These are phyloP conservation scores for Didymella pinodella DNA, from an alignment of 2,329 filamentous ascomycete genomes.

Conservation along the genomic window DNA sequence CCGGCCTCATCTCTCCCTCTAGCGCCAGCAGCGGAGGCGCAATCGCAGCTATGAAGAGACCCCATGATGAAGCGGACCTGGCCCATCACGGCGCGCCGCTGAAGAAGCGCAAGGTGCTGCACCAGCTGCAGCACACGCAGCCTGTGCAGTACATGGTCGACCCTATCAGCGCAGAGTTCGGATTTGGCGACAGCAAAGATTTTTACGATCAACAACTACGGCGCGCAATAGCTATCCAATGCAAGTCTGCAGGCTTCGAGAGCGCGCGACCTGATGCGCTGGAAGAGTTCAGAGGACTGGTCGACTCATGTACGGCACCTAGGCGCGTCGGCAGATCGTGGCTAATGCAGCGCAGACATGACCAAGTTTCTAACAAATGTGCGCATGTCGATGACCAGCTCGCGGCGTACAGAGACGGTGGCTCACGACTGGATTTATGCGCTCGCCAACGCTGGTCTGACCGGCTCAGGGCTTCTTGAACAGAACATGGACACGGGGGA, in stretches of 20 bases:
- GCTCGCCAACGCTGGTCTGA: constrained; percentile 53
- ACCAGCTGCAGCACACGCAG: constrained; percentile 47
- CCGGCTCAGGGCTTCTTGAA: constrained; percentile 51
- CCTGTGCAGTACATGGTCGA: constrained; percentile 44
- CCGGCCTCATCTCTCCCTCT: constrained; percentile 41
- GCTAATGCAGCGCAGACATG: constrained; percentile 57
- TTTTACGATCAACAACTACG: constrained; percentile 64
- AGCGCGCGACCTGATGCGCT: constrained; percentile 63
- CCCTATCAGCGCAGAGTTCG: constrained; percentile 45
- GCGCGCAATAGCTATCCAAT: constrained; percentile 62
- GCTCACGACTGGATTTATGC: constrained; percentile 67
- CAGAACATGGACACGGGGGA: constrained; percentile 53
- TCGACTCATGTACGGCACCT: constrained; percentile 65
- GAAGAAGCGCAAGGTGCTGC: constrained; percentile 49
- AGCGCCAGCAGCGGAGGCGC: constrained; percentile 43
- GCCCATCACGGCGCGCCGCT: constrained; percentile 33
- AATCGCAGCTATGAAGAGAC: constrained; percentile 48
- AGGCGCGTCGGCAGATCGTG: constrained; percentile 24
- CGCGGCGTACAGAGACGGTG: constrained; percentile 63
- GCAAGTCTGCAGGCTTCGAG: constrained; percentile 63
- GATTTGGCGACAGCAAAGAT: constrained; percentile 56
- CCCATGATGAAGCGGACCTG: constrained; percentile 32
- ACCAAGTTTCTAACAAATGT: constrained; percentile 62
- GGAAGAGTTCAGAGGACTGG: constrained; percentile 62
- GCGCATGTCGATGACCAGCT: constrained; percentile 65